These are phyloP conservation scores for Monosporascus sp. DNA, from an alignment of 2,329 filamentous ascomycete species.

Conservation along the genomic window DNA sequence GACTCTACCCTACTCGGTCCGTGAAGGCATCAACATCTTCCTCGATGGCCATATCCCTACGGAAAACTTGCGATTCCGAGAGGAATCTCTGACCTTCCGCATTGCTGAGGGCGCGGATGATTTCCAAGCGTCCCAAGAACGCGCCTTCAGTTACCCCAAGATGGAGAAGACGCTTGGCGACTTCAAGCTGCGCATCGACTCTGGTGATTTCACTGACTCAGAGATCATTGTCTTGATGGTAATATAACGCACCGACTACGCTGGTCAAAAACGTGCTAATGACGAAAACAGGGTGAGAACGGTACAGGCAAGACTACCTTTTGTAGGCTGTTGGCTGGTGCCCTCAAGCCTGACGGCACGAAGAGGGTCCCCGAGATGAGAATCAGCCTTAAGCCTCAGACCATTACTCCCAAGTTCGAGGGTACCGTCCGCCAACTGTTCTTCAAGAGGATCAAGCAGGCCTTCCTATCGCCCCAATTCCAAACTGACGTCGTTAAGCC, in stretches of 20 bases:
- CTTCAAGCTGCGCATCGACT: constrained; percentile 78
- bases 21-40: constrained; percentile 99
- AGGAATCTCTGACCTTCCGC: constrained; percentile 93
- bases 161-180: constrained; percentile 91
- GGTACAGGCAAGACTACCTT: constrained; percentile 99
- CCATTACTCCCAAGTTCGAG: constrained; percentile 96
- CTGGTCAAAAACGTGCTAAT: neutral
- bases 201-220: constrained; percentile 89
- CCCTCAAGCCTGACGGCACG: constrained; percentile 80
- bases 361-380: constrained; percentile 84
- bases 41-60: constrained; percentile 96
- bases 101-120: constrained; percentile 87
- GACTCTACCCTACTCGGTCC: constrained; percentile 88
- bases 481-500: constrained; percentile 99
- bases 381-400: constrained; percentile 99
- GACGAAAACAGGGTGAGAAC: constrained; percentile 66
- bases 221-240: constrained; percentile 98
- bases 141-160: constrained; percentile 78
- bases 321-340: constrained; percentile 91
- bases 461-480: constrained; percentile 95
- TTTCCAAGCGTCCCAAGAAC: constrained; percentile 75
- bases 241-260: neutral
- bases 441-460: constrained; percentile 99
- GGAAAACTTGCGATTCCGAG: constrained; percentile 96
- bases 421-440: constrained; percentile 96